Percentiles rank a stretch among this genome's conserved stretches.
phyloP scores from a whole-genome alignment of 352 stramenopile genomes.

The Globisporangium emineosum region DNA sequence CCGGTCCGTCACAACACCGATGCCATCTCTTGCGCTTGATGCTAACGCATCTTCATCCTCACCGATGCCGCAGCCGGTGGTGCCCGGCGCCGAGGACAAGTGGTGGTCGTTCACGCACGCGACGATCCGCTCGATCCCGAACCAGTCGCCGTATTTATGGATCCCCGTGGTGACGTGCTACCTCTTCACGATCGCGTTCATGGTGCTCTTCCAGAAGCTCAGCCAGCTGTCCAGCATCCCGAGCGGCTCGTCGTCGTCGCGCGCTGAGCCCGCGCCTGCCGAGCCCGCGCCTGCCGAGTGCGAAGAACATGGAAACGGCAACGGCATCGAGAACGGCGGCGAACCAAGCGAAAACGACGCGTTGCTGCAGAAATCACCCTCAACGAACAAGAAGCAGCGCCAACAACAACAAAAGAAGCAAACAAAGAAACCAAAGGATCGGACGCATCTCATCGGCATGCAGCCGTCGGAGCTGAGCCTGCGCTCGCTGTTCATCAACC shows the following conservation, averaged over 20 bases:
- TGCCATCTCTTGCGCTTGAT: conserved; percentile 13
- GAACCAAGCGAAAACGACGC: conserved; percentile 12
- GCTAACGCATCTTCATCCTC: background rate
- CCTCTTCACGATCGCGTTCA: conserved; percentile 71
- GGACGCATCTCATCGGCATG: conserved; percentile 76
- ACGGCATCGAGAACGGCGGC: background rate
- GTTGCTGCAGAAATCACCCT: conserved; percentile 15
- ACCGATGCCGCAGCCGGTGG: background rate
- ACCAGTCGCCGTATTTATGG: conserved; percentile 79
- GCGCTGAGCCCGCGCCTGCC: background rate
- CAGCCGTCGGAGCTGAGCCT: conserved; percentile 70
- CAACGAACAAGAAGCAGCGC: conserved; percentile 16
- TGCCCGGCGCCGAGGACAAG: conserved; percentile 26
- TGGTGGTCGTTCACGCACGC: conserved; percentile 80
- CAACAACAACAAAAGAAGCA: conserved; percentile 13
- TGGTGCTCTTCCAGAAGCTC: conserved; percentile 68
- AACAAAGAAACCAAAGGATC: conserved; percentile 17
- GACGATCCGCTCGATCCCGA: conserved; percentile 77
- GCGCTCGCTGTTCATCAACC: conserved; percentile 77
- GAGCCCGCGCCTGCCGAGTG: too few species aligned
- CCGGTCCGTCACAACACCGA: conserved; percentile 8
- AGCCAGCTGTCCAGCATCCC: conserved; percentile 63
- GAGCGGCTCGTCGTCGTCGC: conserved; percentile 18
- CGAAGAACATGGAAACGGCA: background rate
- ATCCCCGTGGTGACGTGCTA: conserved; percentile 71